phyloP scores from a whole-genome alignment of 495 filamentous ascomycete genomes.

The Xylaria cubensis region DNA sequence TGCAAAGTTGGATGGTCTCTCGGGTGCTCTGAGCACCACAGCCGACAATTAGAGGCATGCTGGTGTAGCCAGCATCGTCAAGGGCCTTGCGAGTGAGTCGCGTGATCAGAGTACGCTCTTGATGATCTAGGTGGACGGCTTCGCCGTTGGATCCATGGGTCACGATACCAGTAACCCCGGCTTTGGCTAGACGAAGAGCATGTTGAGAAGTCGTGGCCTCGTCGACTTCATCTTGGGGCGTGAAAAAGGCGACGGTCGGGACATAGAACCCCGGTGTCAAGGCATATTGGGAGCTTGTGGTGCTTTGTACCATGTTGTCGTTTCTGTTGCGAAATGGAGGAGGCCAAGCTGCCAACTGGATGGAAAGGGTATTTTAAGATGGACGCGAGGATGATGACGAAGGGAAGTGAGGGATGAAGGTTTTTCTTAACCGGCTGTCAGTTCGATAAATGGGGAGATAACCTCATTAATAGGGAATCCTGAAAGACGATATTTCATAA shows the following conservation, averaged over 20 bases:
- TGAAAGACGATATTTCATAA: neutral
- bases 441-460: neutral
- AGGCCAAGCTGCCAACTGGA: neutral
- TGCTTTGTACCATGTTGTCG: slow-evolving; percentile 6
- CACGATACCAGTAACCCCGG: slow-evolving; percentile 79
- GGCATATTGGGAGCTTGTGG: slow-evolving; percentile 51
- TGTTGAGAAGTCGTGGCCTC: slow-evolving; percentile 72
- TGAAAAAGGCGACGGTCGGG: slow-evolving; percentile 72
- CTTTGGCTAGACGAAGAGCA: slow-evolving; percentile 77
- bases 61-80: slow-evolving; percentile 66
- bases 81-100: slow-evolving; percentile 71
- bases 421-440: neutral
- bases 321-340: neutral
- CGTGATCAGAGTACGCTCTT: slow-evolving; percentile 72
- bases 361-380: neutral
- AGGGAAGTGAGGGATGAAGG: neutral
- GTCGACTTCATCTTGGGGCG: slow-evolving; percentile 63
- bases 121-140: slow-evolving; percentile 75
- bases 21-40: slow-evolving; percentile 80
- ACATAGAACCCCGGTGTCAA: slow-evolving; percentile 67
- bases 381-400: neutral
- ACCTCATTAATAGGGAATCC: neutral
- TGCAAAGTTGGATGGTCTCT: slow-evolving; percentile 79
- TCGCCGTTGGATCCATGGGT: slow-evolving; percentile 91
- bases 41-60: slow-evolving; percentile 81